These are phyloP conservation scores for Ascochyta koolunga DNA, from an alignment of 2,329 filamentous ascomycete species.

Conservation along the genomic window DNA sequence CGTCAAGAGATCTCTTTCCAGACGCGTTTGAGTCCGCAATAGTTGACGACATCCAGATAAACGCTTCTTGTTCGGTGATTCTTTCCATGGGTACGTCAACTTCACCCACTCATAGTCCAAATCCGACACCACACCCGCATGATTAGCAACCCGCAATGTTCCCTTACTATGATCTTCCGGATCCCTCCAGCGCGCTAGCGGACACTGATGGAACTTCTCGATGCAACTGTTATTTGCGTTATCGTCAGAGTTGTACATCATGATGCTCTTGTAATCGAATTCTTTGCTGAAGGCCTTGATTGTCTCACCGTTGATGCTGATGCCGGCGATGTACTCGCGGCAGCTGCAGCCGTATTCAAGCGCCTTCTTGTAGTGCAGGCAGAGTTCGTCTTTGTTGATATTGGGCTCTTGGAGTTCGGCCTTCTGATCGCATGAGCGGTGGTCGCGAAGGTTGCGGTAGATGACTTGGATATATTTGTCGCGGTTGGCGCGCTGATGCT, in stretches of 20 bases:
- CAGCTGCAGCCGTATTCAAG: not conserved
- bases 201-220: not conserved
- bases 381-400: not conserved
- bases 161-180: not conserved
- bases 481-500: conserved; percentile 8
- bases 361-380: not conserved
- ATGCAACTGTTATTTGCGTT: not conserved
- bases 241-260: not conserved
- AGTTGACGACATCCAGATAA: not conserved
- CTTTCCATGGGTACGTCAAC: not conserved
- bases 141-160: not conserved
- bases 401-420: conserved; percentile 1
- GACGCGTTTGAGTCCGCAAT: not conserved
- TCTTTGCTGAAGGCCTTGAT: not conserved
- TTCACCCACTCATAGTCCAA: conserved; percentile 1
- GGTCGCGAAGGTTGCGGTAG: not conserved
- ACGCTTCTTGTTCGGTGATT: not conserved
- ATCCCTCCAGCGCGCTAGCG: conserved; percentile 1
- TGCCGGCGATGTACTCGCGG: not conserved
- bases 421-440: not conserved
- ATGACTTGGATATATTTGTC: conserved; percentile 11
- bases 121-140: not conserved
- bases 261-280: conserved; percentile 1
- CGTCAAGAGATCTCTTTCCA: not conserved
- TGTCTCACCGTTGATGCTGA: not conserved